These are phyloP conservation scores for Citrus glauca DNA, from an alignment of 345 rosid species.

Conservation along the genomic window DNA sequence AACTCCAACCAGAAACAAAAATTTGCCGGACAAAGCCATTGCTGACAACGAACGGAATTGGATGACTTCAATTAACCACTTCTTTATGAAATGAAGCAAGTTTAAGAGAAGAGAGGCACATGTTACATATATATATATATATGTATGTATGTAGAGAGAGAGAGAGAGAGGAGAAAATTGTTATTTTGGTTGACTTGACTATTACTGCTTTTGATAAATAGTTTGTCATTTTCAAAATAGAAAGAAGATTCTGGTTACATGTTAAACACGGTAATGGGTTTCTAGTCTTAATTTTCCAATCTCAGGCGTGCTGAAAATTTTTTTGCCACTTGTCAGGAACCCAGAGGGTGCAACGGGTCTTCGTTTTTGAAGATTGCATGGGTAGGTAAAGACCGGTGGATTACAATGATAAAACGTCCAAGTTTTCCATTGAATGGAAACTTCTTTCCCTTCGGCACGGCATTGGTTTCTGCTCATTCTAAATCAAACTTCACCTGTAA, in stretches of 20 bases:
- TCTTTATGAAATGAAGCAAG: neutral
- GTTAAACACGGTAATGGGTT: neutral
- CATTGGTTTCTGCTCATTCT: too few species aligned
- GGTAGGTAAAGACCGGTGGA: neutral
- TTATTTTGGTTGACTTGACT: neutral
- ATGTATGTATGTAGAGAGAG: neutral
- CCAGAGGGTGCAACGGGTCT: neutral
- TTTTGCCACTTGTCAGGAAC: neutral
- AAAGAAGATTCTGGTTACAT: neutral
- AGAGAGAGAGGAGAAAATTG: too few species aligned
- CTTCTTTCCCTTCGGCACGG: too few species aligned
- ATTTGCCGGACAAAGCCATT: slow-evolving; percentile 21
- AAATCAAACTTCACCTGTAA: too few species aligned
- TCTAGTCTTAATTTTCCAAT: neutral
- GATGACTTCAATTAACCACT: too few species aligned
- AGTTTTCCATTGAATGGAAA: too few species aligned
- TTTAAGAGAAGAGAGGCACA: neutral
- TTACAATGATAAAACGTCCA: too few species aligned
- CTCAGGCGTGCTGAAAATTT: neutral
- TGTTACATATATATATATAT: neutral
- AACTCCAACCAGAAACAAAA: slow-evolving; percentile 17
- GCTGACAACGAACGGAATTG: neutral
- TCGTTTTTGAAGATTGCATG: slow-evolving; percentile 1
- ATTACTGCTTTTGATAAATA: neutral
- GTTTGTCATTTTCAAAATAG: neutral